Base-by-base conservation (phyloP, 148 eudicot genomes). In the Silene uniflora region DNA sequence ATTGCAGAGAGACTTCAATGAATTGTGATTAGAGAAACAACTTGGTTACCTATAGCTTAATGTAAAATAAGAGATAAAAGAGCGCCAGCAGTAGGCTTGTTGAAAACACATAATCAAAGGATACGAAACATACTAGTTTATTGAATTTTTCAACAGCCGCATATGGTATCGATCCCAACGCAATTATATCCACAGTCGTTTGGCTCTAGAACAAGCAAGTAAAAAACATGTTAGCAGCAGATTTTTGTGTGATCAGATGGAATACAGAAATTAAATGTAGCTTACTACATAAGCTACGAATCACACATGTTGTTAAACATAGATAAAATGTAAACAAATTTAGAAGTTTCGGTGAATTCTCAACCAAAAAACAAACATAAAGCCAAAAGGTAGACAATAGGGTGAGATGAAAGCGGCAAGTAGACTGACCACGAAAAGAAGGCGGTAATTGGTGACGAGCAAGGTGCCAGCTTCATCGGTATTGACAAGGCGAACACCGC, bases 401-500 rank as follows among this genome's bases (percentile, higher is more conserved):
- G 13, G 24, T 19, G 24, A 62, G 9, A 62, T 35, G 42, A 64
- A 0, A 52, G 52, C 23, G 29, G 61, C n/a, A 58, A 3, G 58
- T 61, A 7, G 60, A 82, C 91, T 87, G 75, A 95, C 99, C 91
- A 95, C 80, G 75, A 95, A 92, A 70, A 95, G 97, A 72, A 95
- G 86, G 69, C 98, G 92, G 81, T 86, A 95, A 78, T 89, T 95
- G 46, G 99, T 90, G 42, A 95, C 87, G 77, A 90, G 88, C 84
- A 95, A 84, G 17, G 94, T 88, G 62, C 99, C 99, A 13, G 96
- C 96, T 77, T 92, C 96, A 58, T 95, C 92, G 13, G 84, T 88
- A 52, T 95, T 95, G 62, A 92, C 94, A 85, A 95, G 97, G 75
- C 89, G 96, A 79, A 91, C 98, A 55, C 93, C 97, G 81, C 75